Percentiles rank a stretch among this genome's conserved stretches.
Conservation (phyloP, 129 eudicot genomes). For the Ambrosia artemisiifolia region DNA sequence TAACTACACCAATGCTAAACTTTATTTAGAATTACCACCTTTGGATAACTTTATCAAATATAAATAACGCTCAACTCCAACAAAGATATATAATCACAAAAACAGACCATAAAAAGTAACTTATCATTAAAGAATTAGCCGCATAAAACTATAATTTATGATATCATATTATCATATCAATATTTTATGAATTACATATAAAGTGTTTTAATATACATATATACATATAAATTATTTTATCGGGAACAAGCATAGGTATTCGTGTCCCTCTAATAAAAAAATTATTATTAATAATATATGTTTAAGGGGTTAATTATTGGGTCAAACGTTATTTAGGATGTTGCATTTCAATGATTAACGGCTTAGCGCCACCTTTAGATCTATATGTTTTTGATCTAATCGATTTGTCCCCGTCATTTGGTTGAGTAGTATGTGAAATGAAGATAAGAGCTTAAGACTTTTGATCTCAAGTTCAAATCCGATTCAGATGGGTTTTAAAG, state of each 20-base stretch:
- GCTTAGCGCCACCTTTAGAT: constrained; percentile 18
- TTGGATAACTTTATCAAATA: too few relatives aligned
- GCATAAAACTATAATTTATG: background rate
- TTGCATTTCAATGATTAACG: constrained; percentile 21
- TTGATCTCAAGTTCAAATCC: too few relatives aligned
- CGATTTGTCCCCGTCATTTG: too few relatives aligned
- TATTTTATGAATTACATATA: background rate
- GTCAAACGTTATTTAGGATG: constrained; percentile 16
- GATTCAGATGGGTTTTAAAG: too few relatives aligned
- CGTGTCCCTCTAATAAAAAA: constrained; percentile 14
- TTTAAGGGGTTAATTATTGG: constrained; percentile 23
- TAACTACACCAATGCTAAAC: too few relatives aligned
- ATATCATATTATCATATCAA: background rate
- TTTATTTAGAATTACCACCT: too few relatives aligned
- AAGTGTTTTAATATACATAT: background rate
- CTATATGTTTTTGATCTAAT: background rate
- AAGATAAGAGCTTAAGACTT: too few relatives aligned
- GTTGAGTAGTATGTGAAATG: too few relatives aligned
- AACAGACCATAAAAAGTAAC: background rate
- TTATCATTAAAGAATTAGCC: background rate
- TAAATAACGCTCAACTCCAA: background rate
- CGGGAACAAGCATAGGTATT: background rate
- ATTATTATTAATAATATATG: background rate
- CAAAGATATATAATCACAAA: background rate
- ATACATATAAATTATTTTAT: background rate